These are phyloP conservation scores for Byssochlamys sp. DNA, from an alignment of 2,329 filamentous ascomycete genomes.

Conservation along the genomic window DNA sequence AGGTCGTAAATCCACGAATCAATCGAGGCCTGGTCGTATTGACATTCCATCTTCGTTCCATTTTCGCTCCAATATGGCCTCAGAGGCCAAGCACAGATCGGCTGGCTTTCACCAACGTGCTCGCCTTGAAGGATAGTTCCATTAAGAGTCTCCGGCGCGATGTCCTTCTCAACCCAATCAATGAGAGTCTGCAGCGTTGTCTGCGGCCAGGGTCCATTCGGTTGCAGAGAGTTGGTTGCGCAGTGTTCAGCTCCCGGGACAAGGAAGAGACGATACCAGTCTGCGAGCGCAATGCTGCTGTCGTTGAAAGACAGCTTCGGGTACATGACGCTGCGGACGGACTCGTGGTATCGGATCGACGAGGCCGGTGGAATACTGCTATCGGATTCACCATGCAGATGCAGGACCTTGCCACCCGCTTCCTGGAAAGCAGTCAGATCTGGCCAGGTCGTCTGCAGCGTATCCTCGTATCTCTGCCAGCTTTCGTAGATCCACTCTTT, in stretches of 20 bases:
- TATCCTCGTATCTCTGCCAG: slow-evolving; percentile 41
- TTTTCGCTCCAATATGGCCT: slow-evolving; percentile 23
- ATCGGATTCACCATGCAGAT: slow-evolving; percentile 52
- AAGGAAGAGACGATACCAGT: slow-evolving; percentile 49
- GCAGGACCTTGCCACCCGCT: slow-evolving; percentile 47
- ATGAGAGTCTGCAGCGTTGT: slow-evolving; percentile 41
- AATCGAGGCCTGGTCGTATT: slow-evolving; percentile 29
- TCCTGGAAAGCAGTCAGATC: slow-evolving; percentile 44
- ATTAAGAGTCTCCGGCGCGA: slow-evolving; percentile 37
- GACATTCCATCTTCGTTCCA: slow-evolving; percentile 29
- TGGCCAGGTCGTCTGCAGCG: slow-evolving; percentile 45
- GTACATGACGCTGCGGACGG: slow-evolving; percentile 45
- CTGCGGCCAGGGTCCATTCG: slow-evolving; percentile 35
- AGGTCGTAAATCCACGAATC: slow-evolving; percentile 34
- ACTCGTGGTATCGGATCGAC: slow-evolving; percentile 47
- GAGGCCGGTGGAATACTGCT: slow-evolving; percentile 44
- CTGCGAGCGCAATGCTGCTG: slow-evolving; percentile 33
- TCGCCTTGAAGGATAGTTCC: slow-evolving; percentile 27
- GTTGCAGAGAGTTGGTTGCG: slow-evolving; percentile 36
- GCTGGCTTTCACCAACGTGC: slow-evolving; percentile 22
- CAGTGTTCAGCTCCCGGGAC: slow-evolving; percentile 48
- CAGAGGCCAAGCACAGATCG: slow-evolving; percentile 27
- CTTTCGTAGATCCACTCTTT: slow-evolving; percentile 46
- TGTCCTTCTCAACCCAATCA: slow-evolving; percentile 44
- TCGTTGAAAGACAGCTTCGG: slow-evolving; percentile 30